These are phyloP conservation scores for Trametes pubescens DNA, from an alignment of 1,284 basidiomycete genomes.

Conservation along the genomic window DNA sequence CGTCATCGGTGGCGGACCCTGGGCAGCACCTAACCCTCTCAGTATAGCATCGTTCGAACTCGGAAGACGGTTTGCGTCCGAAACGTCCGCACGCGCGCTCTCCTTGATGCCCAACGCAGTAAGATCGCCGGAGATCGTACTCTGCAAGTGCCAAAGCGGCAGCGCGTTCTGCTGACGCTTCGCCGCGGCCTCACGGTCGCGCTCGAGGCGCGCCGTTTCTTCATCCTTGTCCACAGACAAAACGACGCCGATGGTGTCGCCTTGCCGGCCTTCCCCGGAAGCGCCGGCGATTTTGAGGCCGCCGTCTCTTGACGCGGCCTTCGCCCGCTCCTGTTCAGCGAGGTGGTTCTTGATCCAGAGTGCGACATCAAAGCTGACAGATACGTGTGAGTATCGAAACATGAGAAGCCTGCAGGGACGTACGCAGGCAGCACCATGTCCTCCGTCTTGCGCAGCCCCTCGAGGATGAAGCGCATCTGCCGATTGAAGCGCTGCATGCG, in stretches of 20 bases:
- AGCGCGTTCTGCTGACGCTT: constrained; percentile 91
- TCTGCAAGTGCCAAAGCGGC: constrained; percentile 93
- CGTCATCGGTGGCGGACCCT: constrained; percentile 45
- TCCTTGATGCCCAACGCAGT: constrained; percentile 87
- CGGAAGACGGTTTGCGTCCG: constrained; percentile 41
- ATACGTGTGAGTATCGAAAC: background rate
- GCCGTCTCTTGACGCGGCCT: constrained; percentile 54
- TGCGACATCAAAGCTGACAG: constrained; percentile 82
- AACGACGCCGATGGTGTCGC: constrained; percentile 81
- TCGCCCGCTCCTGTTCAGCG: constrained; percentile 60
- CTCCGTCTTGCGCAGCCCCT: constrained; percentile 90
- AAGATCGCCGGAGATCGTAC: constrained; percentile 91
- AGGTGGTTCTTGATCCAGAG: constrained; percentile 79
- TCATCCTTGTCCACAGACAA: constrained; percentile 87
- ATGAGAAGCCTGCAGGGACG: constrained; percentile 19
- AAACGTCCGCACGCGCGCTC: constrained; percentile 55
- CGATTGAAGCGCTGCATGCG: constrained; percentile 95
- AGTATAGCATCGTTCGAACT: constrained; percentile 74
- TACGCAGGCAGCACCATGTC: constrained; percentile 85
- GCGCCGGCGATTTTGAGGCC: constrained; percentile 79
- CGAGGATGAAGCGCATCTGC: constrained; percentile 88
- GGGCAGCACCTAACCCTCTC: constrained; percentile 52
- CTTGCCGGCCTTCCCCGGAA: constrained; percentile 64
- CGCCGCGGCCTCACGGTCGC: constrained; percentile 75
- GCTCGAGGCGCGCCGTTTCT: constrained; percentile 67